phyloP scores from a whole-genome alignment of 805 yeast species.

The Candida maesae region DNA sequence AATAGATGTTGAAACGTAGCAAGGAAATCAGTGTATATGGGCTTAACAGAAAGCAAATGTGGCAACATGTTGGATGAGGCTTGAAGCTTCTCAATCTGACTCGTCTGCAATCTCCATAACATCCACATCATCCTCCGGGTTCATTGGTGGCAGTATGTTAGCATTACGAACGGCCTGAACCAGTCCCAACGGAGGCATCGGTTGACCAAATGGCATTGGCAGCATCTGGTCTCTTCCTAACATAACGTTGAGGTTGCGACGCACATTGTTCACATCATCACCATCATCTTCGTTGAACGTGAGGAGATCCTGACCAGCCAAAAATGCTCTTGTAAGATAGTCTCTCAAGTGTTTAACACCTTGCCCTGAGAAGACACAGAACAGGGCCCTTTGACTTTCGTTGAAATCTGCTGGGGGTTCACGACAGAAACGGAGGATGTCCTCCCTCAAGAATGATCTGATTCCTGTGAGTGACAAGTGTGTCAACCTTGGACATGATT shows the following conservation, averaged over 20 bases:
- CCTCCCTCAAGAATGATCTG: slow-evolving; percentile 80
- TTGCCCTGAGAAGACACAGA: slow-evolving; percentile 90
- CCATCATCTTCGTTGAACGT: neutral
- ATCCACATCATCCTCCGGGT: slow-evolving; percentile 5
- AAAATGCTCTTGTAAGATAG: slow-evolving; percentile 46
- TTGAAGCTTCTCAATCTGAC: neutral
- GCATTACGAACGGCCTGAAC: neutral
- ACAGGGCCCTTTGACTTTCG: slow-evolving; percentile 75
- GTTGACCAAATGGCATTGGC: neutral
- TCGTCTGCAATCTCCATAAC: slow-evolving; percentile 4
- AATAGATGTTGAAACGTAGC: too few species aligned
- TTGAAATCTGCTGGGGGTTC: slow-evolving; percentile 92
- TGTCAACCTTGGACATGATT: slow-evolving; percentile 79
- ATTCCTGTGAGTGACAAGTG: slow-evolving; percentile 93
- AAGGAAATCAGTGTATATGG: too few species aligned
- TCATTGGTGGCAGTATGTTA: neutral
- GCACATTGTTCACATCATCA: neutral
- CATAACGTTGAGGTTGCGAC: too few species aligned
- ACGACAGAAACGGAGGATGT: slow-evolving; percentile 82
- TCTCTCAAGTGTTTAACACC: slow-evolving; percentile 78
- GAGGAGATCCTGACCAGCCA: slow-evolving; percentile 1
- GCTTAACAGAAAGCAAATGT: neutral
- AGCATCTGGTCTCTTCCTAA: too few species aligned
- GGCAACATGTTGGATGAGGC: too few species aligned
- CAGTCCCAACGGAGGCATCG: neutral